Evolutionary conservation across 805 yeast genomes (phyloP), one percentile per base, ranked within the genome.

Genomic region (Cyberlindnera lachancei): DNA sequence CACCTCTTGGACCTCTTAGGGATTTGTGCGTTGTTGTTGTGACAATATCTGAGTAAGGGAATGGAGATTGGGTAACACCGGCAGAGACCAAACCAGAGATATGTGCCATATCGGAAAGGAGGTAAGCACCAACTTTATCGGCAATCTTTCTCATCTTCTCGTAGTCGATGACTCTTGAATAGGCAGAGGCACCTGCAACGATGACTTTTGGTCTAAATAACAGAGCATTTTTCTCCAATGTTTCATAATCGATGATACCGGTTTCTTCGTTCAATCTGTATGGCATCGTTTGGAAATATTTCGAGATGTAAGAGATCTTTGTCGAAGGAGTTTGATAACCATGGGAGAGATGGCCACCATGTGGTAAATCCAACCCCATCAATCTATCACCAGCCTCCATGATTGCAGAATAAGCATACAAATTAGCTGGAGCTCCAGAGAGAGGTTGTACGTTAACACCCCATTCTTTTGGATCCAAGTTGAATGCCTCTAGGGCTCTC

Each of bases 1-100:
- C 94, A 59, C 97, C 98, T 67, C 98, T 79, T 60, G 98, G 98
- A 27, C 98, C 98, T 69, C 98, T 83, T 55, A 90, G 74, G 14
- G 96, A 87, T 66, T 90, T 90, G 69, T 90, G 98, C 24, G 96
- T 87, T 34, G 98, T 90, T 42, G 97, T 90, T 43, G 98, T 90
- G 56, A 90, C 97, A 49, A 90, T 84, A 64, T 90, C 98, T 36
- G 96, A 82, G 61, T 80, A 75, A 53, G 79, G 80, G 65, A 90
- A 90, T 37, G 98, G 98, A 24, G 95, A 83, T 49, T 84, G 87
- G 27, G 84, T 80, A 35, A 87, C 95, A 44, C 88, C 92, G 30
- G 96, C 95, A 35, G 98, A 90, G 33, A 90, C 83, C 43, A 90
- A 69, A 47, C 98, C 98, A 16, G 96, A 85, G 43, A 87, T 90